These are phyloP conservation scores for Lanmaoa pseudosensibilis DNA, from an alignment of 768 basidiomycete species.

Conservation along the genomic window DNA sequence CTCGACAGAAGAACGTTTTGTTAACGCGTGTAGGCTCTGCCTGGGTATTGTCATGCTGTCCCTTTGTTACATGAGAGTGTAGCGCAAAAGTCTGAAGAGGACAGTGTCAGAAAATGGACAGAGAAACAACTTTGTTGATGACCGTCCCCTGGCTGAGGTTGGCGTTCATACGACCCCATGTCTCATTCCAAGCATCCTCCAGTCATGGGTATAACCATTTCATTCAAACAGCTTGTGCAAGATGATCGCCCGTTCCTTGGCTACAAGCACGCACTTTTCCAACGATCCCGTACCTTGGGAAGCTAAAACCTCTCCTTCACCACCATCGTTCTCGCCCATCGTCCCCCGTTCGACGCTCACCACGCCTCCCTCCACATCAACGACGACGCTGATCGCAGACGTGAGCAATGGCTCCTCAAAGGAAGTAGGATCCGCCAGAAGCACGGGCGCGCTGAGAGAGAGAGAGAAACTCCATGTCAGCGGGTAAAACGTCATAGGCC, in stretches of 20 bases:
- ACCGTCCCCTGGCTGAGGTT: too few relatives aligned
- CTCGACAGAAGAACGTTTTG: too few relatives aligned
- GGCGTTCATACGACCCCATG: too few relatives aligned
- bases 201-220: background rate
- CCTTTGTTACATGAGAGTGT: too few relatives aligned
- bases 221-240: slow-evolving; percentile 26
- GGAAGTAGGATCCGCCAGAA: slow-evolving; percentile 82
- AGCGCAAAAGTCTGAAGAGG: too few relatives aligned
- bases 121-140: too few relatives aligned
- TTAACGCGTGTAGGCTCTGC: too few relatives aligned
- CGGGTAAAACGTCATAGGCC: too few relatives aligned
- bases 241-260: slow-evolving; percentile 23
- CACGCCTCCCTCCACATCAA: slow-evolving; percentile 42
- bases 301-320: slow-evolving; percentile 7
- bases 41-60: too few relatives aligned
- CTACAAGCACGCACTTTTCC: slow-evolving; percentile 19
- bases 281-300: slow-evolving; percentile 5
- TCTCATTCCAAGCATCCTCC: background rate
- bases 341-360: slow-evolving; percentile 25
- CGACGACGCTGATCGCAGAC: slow-evolving; percentile 61
- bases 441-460: slow-evolving; percentile 36
- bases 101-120: too few relatives aligned
- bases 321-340: slow-evolving; percentile 21
- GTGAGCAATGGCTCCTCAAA: slow-evolving; percentile 90
- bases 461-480: slow-evolving; percentile 3